Evolutionary conservation across 192 early-diverging fungal species (phyloP), one percentile per base, ranked within the genome.

Genomic region (Rhizoclosmatium sp.): DNA sequence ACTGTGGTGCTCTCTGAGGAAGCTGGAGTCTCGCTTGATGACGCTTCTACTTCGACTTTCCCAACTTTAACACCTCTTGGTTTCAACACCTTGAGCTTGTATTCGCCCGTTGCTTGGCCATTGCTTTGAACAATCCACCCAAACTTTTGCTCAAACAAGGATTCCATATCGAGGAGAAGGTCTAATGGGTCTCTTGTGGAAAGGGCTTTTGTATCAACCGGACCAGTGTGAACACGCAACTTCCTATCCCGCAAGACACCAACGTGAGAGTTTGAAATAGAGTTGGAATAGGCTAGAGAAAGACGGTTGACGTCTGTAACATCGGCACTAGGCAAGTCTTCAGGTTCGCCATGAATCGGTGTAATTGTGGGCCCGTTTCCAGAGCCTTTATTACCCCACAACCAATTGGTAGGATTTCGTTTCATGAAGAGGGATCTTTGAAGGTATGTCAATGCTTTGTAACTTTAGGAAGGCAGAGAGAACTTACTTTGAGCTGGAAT

Each of bases 61-160:
- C 48, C 67, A n/a, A 71, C 59, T 60, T 59, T 78, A 7, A 71
- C 67, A 54, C 69, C 69, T 4, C 76, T 47, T 14, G 76, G 76
- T 71, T 71, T 78, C 44, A 59, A 56, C 31, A 78, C 76, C 47
- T 47, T 68, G 9, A 78, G 47, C 66, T 78, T 78, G 47, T 59
- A 78, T 61, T 75, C 73, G 45, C 73, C 73, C 39, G 23, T 44
- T 3, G 59, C 10, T 10, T 14, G 12, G 10, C 73, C 73, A 58
- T 75, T 75, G 44, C 41, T 75, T 64, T 78, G 66, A 51, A 78
- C 45, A 61, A 78, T 51, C 76, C 66, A 71, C 44, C 76, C 76
- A 7, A 71, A 60, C 62, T 67, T 70, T 40, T 66, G 47, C 19
- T 71, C 69, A 60, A 78, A 78, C 1, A 69, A 10, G 12, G 39